Base-by-base conservation (phyloP, 177 flowering plant species). In the Viscum album region DNA sequence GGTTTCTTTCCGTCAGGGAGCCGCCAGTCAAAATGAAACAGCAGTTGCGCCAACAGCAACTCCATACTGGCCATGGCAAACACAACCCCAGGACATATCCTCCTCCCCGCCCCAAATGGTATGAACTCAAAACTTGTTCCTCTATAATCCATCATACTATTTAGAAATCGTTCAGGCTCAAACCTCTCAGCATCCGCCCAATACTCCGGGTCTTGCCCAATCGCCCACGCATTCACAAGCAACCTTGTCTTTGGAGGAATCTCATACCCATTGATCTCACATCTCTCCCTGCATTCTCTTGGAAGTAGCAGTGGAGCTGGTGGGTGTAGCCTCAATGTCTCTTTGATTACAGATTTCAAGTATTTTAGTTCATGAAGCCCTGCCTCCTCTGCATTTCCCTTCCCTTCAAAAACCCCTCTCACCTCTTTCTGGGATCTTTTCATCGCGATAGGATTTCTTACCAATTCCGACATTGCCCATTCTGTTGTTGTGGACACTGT, bases 381-480 rank as follows among this genome's bases (percentile, higher is more conserved):
- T 2, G 6, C 2, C 17, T 45, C 11, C 3, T 21, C 52, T 2
- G 21, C 11, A 13, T 24, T 45, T 5, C 11, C 23, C 2, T 21
- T 21, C 52, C 17, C 3, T 15, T 24, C 52, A 24, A 45, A 19
- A 4, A 21, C 6, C 4, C 21, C 21, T 15, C 24, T 2, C 17
- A 59, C 31, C 12, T 59, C 63, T 34, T 34, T 19, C 16, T 59
- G 63, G 34, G 31, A 19, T 34, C 31, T 59, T 2, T 31, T 12
- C 30, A 30, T 29, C 2, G 15, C 34, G 30, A 1, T 30, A 4
- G 72, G 72, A 37, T 73, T 45, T 30, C 41, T 73, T 32, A 73
- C 1, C 21, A 73, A 10, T 34, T 73, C 75, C n/a, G 75, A 24
- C 71, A 73, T 73, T 37, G 71, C 67, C 75, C 75, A 73, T 34